These are phyloP conservation scores for Trametes coccinea DNA, from an alignment of 768 basidiomycete species.

Conservation along the genomic window DNA sequence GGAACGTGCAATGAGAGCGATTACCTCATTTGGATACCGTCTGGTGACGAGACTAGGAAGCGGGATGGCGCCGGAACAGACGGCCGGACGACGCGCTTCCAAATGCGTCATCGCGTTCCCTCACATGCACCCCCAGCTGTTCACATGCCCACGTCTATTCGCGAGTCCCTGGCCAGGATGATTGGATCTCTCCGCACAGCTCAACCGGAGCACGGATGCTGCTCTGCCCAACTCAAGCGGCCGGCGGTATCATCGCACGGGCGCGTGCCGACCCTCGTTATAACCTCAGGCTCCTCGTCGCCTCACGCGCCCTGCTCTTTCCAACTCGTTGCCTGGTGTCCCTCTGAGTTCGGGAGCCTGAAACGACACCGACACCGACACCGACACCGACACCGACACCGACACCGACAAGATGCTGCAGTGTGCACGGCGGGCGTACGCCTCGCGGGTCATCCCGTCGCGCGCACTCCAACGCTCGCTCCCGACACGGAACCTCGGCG, in stretches of 20 bases:
- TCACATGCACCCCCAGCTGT: conserved; percentile 8
- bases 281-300: background rate
- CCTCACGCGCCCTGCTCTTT: background rate
- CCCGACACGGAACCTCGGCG: conserved; percentile 19
- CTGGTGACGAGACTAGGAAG: too few relatives aligned
- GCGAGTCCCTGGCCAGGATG: background rate
- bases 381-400: background rate
- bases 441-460: conserved; percentile 12
- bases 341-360: background rate
- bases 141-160: background rate
- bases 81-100: background rate
- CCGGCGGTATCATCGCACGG: background rate
- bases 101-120: conserved; percentile 18
- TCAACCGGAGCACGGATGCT: background rate
- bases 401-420: conserved; percentile 8
- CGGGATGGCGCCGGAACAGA: conserved; percentile 1
- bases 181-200: too few relatives aligned
- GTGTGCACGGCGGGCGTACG: conserved; percentile 13
- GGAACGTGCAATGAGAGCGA: too few relatives aligned
- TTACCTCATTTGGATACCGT: too few relatives aligned
- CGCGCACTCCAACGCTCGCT: conserved; percentile 13
- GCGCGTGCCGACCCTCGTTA: background rate
- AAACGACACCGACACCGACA: background rate
- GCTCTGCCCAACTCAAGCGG: background rate
- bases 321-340: background rate